Conservation (phyloP, 345 rosid species). For the Populus davidiana region DNA sequence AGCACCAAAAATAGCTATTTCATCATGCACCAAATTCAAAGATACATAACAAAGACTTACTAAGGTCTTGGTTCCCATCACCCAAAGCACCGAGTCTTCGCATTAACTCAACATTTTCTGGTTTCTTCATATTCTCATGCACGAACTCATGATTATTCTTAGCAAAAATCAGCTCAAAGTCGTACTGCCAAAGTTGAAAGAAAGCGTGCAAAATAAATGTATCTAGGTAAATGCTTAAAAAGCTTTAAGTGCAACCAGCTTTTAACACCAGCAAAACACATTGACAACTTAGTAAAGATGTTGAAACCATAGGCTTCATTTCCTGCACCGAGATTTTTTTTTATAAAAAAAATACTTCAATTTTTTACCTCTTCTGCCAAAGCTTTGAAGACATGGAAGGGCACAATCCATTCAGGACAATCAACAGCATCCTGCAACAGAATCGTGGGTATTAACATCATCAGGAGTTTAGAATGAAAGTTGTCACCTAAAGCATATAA, state of each 20-base stretch:
- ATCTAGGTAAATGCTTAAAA: neutral
- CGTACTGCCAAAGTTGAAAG: constrained; percentile 54
- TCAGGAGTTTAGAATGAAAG: neutral
- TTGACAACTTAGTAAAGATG: neutral
- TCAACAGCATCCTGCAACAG: constrained; percentile 88
- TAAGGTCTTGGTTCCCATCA: constrained; percentile 84
- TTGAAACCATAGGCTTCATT: neutral
- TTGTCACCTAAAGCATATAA: neutral
- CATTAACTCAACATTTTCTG: constrained; percentile 77
- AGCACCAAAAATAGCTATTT: neutral
- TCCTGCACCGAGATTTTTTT: neutral
- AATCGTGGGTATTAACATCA: neutral
- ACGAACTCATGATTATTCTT: constrained; percentile 94
- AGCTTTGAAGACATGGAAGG: constrained; percentile 77
- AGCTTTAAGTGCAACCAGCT: neutral
- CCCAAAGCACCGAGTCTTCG: constrained; percentile 94
- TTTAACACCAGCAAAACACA: neutral
- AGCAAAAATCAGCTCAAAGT: constrained; percentile 77
- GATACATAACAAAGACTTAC: constrained; percentile 37
- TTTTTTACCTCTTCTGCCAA: constrained; percentile 85
- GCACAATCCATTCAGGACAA: constrained; percentile 98
- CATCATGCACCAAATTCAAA: neutral
- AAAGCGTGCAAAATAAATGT: neutral
- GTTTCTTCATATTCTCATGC: constrained; percentile 72
- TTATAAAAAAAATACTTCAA: neutral